A percentile compares a stretch with the other conserved stretches of the same genome.
These are phyloP conservation scores for Pulicaria dysenterica DNA, from an alignment of 129 eudicot species.

Conservation along the genomic window DNA sequence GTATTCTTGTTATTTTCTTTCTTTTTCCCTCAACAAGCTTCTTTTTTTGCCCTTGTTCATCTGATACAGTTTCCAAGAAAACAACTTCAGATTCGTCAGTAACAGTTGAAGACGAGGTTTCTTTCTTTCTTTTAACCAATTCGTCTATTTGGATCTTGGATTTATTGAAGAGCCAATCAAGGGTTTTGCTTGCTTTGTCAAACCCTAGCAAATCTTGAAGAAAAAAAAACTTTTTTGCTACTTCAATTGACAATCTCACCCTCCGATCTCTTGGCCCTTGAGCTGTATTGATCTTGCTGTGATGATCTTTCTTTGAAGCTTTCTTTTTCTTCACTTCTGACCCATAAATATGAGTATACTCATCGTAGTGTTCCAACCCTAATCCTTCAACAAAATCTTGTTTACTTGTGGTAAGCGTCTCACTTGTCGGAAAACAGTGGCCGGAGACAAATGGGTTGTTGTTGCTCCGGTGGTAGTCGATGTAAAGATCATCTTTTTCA, in stretches of 20 bases:
- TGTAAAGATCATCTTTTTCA: constrained; percentile 26
- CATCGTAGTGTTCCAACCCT: constrained; percentile 25
- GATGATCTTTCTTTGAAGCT: constrained; percentile 44
- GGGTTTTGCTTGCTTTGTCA: constrained; percentile 60
- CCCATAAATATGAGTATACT: not conserved
- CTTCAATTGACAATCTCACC: constrained; percentile 50
- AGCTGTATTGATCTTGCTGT: constrained; percentile 60
- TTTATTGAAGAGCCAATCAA: constrained; percentile 56
- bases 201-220: constrained; percentile 55
- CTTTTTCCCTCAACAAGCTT: constrained; percentile 20
- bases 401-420: constrained; percentile 10
- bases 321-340: constrained; percentile 16
- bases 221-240: constrained; percentile 50
- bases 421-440: not conserved
- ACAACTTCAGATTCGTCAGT: constrained; percentile 32
- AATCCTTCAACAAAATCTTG: constrained; percentile 24
- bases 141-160: constrained; percentile 61
- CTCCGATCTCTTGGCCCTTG: constrained; percentile 54
- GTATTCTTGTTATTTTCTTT: constrained; percentile 18
- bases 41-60: constrained; percentile 22
- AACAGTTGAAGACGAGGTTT: constrained; percentile 18
- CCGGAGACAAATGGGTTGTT: constrained; percentile 9
- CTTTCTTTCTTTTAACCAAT: constrained; percentile 31
- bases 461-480: constrained; percentile 21
- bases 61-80: constrained; percentile 22